Evolutionary conservation across 768 basidiomycete species (phyloP).

Genomic region (Auriscalpium orientale): DNA sequence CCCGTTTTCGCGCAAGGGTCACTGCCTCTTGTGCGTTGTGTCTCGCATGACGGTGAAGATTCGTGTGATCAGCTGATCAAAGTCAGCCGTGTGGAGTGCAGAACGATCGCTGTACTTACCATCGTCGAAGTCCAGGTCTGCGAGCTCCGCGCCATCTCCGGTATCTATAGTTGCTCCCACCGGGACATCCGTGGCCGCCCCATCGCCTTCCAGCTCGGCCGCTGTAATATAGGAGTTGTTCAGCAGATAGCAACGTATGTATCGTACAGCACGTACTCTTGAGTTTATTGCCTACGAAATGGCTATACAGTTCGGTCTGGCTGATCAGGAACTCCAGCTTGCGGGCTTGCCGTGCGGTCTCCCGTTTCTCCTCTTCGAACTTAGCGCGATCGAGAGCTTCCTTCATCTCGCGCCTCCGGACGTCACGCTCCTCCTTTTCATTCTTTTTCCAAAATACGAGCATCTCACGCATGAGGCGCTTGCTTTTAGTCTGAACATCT

Average conservation of each 20-base stretch:
- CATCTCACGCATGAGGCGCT: conserved; percentile 91
- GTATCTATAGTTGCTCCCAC: conserved; percentile 53
- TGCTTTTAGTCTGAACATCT: conserved; percentile 78
- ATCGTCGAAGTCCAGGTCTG: conserved; percentile 86
- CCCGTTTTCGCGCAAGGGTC: conserved; percentile 66
- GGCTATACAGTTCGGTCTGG: conserved; percentile 96
- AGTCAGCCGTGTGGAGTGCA: not conserved
- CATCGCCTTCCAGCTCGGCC: conserved; percentile 65
- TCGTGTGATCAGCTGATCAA: conserved; percentile 72
- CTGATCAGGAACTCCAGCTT: conserved; percentile 98
- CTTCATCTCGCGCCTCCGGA: conserved; percentile 89
- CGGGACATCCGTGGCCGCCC: conserved; percentile 36
- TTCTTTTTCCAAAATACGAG: conserved; percentile 97
- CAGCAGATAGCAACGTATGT: conserved; percentile 5
- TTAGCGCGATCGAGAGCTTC: conserved; percentile 84
- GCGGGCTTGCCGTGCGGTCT: conserved; percentile 87
- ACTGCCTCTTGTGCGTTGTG: conserved; percentile 89
- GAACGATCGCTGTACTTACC: conserved; percentile 38
- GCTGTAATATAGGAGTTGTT: conserved; percentile 37
- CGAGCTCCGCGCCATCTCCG: conserved; percentile 42
- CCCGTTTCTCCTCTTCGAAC: conserved; percentile 87
- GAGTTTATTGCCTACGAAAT: conserved; percentile 96
- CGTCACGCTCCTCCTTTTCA: conserved; percentile 91
- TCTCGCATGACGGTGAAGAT: conserved; percentile 77
- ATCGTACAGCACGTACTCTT: conserved; percentile 51